phyloP scores from a whole-genome alignment of 2,329 filamentous ascomycete species.

The Trichoderma atrobrunneum region DNA sequence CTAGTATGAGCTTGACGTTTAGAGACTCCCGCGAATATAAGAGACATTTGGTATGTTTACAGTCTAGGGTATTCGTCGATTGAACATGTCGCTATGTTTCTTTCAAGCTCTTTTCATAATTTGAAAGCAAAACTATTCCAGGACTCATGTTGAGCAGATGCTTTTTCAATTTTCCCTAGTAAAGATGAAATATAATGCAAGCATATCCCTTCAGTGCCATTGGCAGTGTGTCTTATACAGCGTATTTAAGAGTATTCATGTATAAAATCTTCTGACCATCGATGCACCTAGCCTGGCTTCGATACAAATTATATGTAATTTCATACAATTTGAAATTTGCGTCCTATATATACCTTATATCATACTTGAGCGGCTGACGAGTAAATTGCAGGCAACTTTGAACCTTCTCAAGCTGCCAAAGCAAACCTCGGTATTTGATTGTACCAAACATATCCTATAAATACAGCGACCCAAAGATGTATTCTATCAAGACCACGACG shows the following conservation, averaged over 20 bases:
- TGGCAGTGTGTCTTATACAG: background rate
- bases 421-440: background rate
- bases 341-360: background rate
- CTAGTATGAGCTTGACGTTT: background rate
- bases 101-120: background rate
- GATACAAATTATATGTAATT: background rate
- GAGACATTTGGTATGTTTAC: too few species aligned
- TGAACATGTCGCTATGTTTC: background rate
- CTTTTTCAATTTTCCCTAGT: background rate
- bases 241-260: background rate
- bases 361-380: background rate
- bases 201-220: background rate
- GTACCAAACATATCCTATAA: background rate
- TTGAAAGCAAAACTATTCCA: background rate
- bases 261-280: background rate
- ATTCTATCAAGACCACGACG: background rate
- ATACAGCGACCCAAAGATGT: background rate
- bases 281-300: background rate
- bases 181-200: background rate
- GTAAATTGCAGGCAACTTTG: background rate
- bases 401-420: background rate
- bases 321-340: background rate
- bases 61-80: background rate
- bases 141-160: background rate
- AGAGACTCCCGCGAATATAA: too few species aligned